Conservation (phyloP, 768 basidiomycete species). For the Naganishia kalamii region DNA sequence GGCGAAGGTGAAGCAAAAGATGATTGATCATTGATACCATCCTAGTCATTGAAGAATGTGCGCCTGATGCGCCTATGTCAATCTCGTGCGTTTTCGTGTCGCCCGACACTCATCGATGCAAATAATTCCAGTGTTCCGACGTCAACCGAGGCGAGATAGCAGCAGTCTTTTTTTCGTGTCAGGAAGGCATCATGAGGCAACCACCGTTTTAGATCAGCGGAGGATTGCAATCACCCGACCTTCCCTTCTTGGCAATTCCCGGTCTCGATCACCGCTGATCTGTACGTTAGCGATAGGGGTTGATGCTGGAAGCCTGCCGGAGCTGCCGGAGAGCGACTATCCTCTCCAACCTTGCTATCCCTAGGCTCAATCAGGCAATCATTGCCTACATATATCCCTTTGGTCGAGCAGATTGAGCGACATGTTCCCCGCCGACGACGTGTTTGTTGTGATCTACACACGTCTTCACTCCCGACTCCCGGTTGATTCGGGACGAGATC, state of each 20-base stretch:
- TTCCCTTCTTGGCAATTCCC: slow-evolving; percentile 14
- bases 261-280: slow-evolving; percentile 10
- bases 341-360: neutral
- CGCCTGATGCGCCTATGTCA: too few relatives aligned
- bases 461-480: neutral
- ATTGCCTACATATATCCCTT: neutral
- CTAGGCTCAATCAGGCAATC: neutral
- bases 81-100: too few relatives aligned
- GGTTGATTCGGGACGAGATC: slow-evolving; percentile 7
- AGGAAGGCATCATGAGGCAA: neutral
- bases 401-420: neutral
- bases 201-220: neutral
- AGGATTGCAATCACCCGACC: slow-evolving; percentile 8
- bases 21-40: too few relatives aligned
- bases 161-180: neutral
- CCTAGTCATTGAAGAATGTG: too few relatives aligned
- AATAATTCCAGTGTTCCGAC: neutral
- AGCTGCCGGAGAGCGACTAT: neutral
- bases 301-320: neutral
- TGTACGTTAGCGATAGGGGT: slow-evolving; percentile 2
- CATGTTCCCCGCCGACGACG: neutral
- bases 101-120: neutral
- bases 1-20: too few relatives aligned
- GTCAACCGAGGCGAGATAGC: neutral
- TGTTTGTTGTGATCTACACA: slow-evolving; percentile 5